A percentile compares a stretch with the other conserved stretches of the same genome.
These are phyloP conservation scores for Xylaria flabelliformis DNA, from an alignment of 495 filamentous ascomycete genomes.

Conservation along the genomic window DNA sequence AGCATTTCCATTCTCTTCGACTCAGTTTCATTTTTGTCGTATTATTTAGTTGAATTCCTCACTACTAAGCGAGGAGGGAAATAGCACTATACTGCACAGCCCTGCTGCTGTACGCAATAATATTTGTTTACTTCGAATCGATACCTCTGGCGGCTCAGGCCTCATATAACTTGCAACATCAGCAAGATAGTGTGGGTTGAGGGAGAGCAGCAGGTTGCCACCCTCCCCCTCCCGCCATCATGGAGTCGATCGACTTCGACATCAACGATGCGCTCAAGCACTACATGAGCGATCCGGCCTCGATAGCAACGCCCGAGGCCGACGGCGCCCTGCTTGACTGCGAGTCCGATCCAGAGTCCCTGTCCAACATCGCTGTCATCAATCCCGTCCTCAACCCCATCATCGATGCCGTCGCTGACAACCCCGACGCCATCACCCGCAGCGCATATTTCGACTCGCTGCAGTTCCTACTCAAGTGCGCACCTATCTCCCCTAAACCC, in stretches of 20 bases:
- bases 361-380: slow-evolving; percentile 74
- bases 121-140: slow-evolving; percentile 16
- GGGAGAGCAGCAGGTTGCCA: slow-evolving; percentile 25
- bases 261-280: slow-evolving; percentile 94
- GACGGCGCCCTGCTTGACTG: slow-evolving; percentile 85
- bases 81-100: not conserved
- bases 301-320: slow-evolving; percentile 85
- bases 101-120: not conserved
- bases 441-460: slow-evolving; percentile 86
- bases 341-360: slow-evolving; percentile 86
- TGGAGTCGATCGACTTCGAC: slow-evolving; percentile 86
- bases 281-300: slow-evolving; percentile 89
- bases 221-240: slow-evolving; percentile 49
- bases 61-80: not conserved
- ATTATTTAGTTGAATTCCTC: not conserved
- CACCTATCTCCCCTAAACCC: slow-evolving; percentile 62
- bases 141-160: not conserved
- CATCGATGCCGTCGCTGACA: slow-evolving; percentile 89
- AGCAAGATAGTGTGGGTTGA: slow-evolving; percentile 24
- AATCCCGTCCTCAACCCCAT: slow-evolving; percentile 90
- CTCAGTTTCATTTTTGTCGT: not conserved
- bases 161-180: not conserved
- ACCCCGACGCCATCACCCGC: slow-evolving; percentile 82
- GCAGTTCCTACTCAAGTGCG: slow-evolving; percentile 96
- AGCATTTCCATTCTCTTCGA: slow-evolving; percentile 3